phyloP scores from a whole-genome alignment of 495 filamentous ascomycete species.

The Penicillium waksmanii region DNA sequence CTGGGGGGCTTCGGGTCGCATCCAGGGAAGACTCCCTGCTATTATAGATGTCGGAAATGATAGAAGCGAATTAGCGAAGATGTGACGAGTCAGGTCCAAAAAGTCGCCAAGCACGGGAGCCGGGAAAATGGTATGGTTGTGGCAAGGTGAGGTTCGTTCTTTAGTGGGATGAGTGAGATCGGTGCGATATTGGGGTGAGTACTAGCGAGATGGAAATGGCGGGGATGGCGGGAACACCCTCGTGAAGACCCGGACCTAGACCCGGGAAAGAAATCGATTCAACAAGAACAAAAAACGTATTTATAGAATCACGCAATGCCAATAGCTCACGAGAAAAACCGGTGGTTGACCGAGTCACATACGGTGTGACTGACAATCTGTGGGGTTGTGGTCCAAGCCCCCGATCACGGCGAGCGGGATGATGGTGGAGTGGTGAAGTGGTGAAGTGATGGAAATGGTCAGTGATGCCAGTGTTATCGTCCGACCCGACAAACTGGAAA shows the following conservation, averaged over 20 bases:
- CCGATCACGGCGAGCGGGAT: conserved; percentile 11
- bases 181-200: background rate
- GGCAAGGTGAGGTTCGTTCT: background rate
- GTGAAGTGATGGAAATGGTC: background rate
- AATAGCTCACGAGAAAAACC: conserved; percentile 6
- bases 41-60: conserved; percentile 18
- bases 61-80: conserved; percentile 6
- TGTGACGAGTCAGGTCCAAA: background rate
- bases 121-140: background rate
- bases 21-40: conserved; percentile 4
- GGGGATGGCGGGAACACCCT: conserved; percentile 5
- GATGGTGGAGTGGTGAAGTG: conserved; percentile 2
- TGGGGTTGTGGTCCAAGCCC: conserved; percentile 6
- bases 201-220: conserved; percentile 7
- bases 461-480: background rate
- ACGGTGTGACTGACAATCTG: conserved; percentile 2
- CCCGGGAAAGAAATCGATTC: conserved; percentile 12
- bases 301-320: conserved; percentile 27
- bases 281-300: conserved; percentile 20
- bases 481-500: background rate
- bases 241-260: background rate
- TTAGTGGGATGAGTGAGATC: background rate
- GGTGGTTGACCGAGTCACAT: conserved; percentile 20
- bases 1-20: conserved; percentile 7
- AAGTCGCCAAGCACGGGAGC: background rate